A percentile compares a stretch with the other conserved stretches of the same genome.
Evolutionary conservation across 2,329 filamentous ascomycete species (phyloP).

Genomic region (Calycina marina): DNA sequence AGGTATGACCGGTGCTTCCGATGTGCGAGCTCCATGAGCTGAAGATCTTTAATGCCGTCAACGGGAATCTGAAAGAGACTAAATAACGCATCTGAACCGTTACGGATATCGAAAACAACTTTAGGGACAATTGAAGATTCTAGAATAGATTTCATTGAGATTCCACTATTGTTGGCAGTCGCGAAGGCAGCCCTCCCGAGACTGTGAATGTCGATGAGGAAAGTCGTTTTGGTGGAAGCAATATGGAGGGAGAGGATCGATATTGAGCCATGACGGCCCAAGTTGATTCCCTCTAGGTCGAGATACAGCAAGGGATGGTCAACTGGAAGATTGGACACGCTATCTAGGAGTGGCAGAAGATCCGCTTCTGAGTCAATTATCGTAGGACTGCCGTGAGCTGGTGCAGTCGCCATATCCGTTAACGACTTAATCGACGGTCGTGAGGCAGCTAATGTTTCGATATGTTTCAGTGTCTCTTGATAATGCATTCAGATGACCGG

Average conservation of each 20-base stretch:
- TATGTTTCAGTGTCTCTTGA: no score
- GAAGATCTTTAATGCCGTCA: constrained; percentile 33
- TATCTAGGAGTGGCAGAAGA: constrained; percentile 7
- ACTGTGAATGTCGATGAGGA: constrained; percentile 28
- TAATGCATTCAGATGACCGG: no score
- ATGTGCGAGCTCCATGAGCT: constrained; percentile 37
- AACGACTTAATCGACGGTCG: no score
- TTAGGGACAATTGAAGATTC: constrained; percentile 31
- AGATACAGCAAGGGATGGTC: constrained; percentile 26
- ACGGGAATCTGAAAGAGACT: constrained; percentile 29
- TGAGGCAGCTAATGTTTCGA: no score
- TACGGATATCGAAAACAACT: constrained; percentile 43
- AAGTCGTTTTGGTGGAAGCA: constrained; percentile 17
- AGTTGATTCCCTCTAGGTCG: constrained; percentile 29
- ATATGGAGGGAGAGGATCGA: constrained; percentile 27
- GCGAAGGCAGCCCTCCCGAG: constrained; percentile 25
- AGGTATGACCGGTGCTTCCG: no score
- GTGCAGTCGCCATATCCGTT: no score
- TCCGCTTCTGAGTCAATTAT: no score
- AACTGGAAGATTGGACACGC: constrained; percentile 11
- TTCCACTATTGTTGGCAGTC: constrained; percentile 15
- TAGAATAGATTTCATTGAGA: constrained; percentile 27
- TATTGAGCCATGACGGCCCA: constrained; percentile 26
- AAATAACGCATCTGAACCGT: constrained; percentile 41
- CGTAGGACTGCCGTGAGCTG: no score